These are phyloP conservation scores for Nemania sp. DNA, from an alignment of 2,329 filamentous ascomycete genomes.

Conservation along the genomic window DNA sequence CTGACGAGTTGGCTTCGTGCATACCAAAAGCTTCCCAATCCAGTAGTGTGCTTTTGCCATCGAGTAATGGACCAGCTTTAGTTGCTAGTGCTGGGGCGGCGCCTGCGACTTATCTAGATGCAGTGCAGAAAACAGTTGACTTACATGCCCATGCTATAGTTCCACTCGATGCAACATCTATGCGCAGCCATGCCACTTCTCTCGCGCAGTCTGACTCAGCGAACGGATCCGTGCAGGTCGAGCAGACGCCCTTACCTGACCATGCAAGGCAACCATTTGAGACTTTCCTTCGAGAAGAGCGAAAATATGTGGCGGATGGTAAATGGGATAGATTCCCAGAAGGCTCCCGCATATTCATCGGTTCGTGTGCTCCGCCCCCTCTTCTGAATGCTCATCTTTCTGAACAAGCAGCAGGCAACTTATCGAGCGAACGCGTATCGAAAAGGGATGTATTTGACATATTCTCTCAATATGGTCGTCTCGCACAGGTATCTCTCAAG, in stretches of 20 bases:
- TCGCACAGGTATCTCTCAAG: conserved; percentile 95
- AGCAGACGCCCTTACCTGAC: conserved; percentile 18
- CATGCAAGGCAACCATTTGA: conserved; percentile 63
- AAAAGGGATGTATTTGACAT: conserved; percentile 93
- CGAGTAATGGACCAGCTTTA: conserved; percentile 38
- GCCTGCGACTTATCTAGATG: conserved; percentile 26
- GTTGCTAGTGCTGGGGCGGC: conserved; percentile 43
- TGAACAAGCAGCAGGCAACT: conserved; percentile 68
- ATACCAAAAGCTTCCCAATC: conserved; percentile 40
- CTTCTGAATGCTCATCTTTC: conserved; percentile 20
- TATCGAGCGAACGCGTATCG: conserved; percentile 89
- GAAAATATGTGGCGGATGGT: conserved; percentile 75
- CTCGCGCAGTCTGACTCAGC: conserved; percentile 24
- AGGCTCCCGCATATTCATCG: conserved; percentile 79
- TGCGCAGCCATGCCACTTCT: conserved; percentile 34
- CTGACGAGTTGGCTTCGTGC: conserved; percentile 36
- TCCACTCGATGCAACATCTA: conserved; percentile 35
- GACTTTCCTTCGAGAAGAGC: conserved; percentile 72
- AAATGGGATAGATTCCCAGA: conserved; percentile 82
- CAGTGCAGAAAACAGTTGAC: conserved; percentile 5
- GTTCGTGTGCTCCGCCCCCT: conserved; percentile 47
- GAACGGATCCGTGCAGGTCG: conserved; percentile 16
- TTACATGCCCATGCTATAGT: conserved; percentile 38
- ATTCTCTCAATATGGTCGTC: conserved; percentile 81
- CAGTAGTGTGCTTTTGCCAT: conserved; percentile 32